phyloP scores from a whole-genome alignment of 1,139 yeast species.

The Pichia cactophila region DNA sequence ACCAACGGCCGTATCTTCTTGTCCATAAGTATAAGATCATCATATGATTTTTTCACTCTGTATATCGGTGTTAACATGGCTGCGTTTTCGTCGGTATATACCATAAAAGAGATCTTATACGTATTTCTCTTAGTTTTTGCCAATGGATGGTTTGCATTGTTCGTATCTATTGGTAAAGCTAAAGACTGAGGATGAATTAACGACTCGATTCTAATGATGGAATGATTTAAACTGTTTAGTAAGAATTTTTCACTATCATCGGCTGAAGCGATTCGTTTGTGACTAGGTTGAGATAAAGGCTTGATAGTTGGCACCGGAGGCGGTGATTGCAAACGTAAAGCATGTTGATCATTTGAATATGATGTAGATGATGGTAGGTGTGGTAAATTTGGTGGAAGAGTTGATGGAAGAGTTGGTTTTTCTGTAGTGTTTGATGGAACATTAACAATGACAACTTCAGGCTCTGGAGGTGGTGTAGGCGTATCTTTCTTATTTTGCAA shows the following conservation, averaged over 20 bases:
- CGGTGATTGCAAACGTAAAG: neutral
- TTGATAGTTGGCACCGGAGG: conserved; percentile 4
- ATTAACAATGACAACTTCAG: too few relatives aligned
- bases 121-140: conserved; percentile 25
- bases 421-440: neutral
- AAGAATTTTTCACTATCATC: conserved; percentile 21
- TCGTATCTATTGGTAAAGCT: conserved; percentile 7
- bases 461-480: neutral
- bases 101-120: conserved; percentile 23
- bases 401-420: neutral
- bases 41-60: conserved; percentile 20
- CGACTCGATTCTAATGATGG: conserved; percentile 45
- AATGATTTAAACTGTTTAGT: conserved; percentile 53
- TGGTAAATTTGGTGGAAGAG: neutral
- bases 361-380: neutral
- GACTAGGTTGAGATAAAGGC: conserved; percentile 3
- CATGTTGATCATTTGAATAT: neutral
- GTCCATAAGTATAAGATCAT: conserved; percentile 22
- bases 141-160: neutral
- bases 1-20: conserved; percentile 17
- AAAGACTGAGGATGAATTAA: conserved; percentile 34
- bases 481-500: neutral
- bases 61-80: conserved; percentile 24
- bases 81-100: conserved; percentile 22
- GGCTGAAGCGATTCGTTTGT: conserved; percentile 1